Evolutionary conservation across 164 flowering plant species (phyloP).

Genomic region (Vitis cinerea): DNA sequence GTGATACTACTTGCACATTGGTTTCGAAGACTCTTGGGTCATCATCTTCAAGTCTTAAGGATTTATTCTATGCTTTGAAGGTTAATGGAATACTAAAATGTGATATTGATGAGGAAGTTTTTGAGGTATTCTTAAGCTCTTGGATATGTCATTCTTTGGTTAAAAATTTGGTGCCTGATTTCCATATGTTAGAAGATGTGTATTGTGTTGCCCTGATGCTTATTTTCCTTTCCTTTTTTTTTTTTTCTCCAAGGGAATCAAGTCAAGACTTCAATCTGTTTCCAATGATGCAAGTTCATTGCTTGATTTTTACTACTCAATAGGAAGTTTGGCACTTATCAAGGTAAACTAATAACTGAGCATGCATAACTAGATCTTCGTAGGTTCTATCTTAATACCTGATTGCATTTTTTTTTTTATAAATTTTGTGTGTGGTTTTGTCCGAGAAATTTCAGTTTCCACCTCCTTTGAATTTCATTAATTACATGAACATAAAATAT

Average conservation of each 20-base stretch:
- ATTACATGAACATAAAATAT: no score
- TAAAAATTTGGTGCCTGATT: neutral
- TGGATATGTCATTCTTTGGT: neutral
- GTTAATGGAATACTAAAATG: constrained; percentile 65
- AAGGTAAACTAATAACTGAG: constrained; percentile 48
- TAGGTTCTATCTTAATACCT: neutral
- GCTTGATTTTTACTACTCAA: constrained; percentile 66
- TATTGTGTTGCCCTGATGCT: neutral
- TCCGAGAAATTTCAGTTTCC: no score
- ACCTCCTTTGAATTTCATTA: no score
- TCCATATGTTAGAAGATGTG: no score
- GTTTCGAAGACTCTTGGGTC: constrained; percentile 50
- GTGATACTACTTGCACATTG: constrained; percentile 40
- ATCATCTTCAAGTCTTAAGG: constrained; percentile 53
- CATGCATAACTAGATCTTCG: neutral
- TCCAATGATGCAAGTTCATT: constrained; percentile 65
- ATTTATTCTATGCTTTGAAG: constrained; percentile 62
- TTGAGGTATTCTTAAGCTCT: constrained; percentile 49
- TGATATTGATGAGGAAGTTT: constrained; percentile 36
- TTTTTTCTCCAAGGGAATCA: constrained; percentile 40
- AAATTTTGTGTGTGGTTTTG: neutral
- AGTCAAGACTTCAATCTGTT: constrained; percentile 53
- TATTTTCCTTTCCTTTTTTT: constrained; percentile 1
- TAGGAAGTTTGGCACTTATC: constrained; percentile 70
- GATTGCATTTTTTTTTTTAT: neutral